These are phyloP conservation scores for Hypoxylon sp. DNA, from an alignment of 2,329 filamentous ascomycete species.

Conservation along the genomic window DNA sequence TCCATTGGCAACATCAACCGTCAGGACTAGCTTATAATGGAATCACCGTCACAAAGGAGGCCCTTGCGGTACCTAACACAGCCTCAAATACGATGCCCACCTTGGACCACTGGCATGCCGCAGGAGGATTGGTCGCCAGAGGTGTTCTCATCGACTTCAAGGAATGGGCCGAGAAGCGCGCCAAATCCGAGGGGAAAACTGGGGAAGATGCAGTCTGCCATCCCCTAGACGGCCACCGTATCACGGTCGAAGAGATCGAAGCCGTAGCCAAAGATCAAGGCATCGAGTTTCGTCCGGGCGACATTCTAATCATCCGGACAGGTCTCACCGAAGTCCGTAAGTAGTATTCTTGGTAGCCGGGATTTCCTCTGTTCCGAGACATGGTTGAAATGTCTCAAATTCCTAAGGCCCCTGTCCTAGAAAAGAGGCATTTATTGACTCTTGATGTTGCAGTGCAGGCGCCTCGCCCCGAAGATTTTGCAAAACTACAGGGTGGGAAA, in stretches of 20 bases:
- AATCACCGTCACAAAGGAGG: slow-evolving; percentile 56
- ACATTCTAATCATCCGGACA: slow-evolving; percentile 76
- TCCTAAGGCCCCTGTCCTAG: neutral
- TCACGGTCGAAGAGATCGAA: slow-evolving; percentile 69
- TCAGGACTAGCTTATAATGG: slow-evolving; percentile 67
- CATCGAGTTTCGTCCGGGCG: slow-evolving; percentile 75
- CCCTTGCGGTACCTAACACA: slow-evolving; percentile 52
- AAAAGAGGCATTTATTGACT: neutral
- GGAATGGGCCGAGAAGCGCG: slow-evolving; percentile 54
- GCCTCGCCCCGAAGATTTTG: slow-evolving; percentile 57
- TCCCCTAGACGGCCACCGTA: slow-evolving; percentile 67
- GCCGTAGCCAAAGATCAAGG: slow-evolving; percentile 72
- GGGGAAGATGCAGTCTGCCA: slow-evolving; percentile 63
- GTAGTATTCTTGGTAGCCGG: neutral
- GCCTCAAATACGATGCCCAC: slow-evolving; percentile 57
- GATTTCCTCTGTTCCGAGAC: neutral
- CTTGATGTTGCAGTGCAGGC: slow-evolving; percentile 58
- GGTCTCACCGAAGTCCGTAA: slow-evolving; percentile 70
- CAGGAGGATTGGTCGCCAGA: slow-evolving; percentile 67
- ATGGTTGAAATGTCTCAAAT: neutral
- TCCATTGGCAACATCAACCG: slow-evolving; percentile 63
- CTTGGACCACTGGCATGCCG: slow-evolving; percentile 66
- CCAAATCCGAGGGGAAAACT: slow-evolving; percentile 64
- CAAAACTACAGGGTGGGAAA: slow-evolving; percentile 52
- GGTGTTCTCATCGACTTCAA: slow-evolving; percentile 71